Evolutionary conservation across 164 flowering plant genomes (phyloP).

Genomic region (Brasenia schreberi): DNA sequence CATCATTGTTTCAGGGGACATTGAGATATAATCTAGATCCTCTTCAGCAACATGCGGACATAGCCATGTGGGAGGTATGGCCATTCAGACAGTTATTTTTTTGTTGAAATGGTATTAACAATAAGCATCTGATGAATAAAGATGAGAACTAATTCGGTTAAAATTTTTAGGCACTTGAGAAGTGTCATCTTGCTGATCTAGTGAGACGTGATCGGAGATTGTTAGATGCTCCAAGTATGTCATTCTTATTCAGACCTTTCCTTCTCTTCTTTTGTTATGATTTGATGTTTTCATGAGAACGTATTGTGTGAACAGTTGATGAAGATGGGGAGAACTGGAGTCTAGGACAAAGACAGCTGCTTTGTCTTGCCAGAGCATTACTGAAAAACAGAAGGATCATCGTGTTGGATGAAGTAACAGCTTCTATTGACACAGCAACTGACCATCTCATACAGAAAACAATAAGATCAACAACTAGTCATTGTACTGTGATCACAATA

Average conservation of each 20-base stretch:
- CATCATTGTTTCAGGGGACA: constrained; percentile 68
- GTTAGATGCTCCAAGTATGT: constrained; percentile 66
- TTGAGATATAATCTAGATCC: constrained; percentile 78
- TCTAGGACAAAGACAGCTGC: constrained; percentile 76
- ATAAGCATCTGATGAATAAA: neutral
- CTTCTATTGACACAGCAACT: constrained; percentile 76
- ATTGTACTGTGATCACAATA: constrained; percentile 67
- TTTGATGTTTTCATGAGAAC: neutral
- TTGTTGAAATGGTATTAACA: neutral
- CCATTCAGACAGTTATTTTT: neutral
- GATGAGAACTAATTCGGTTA: neutral
- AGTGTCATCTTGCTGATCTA: constrained; percentile 46
- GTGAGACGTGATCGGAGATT: constrained; percentile 42
- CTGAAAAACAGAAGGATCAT: constrained; percentile 55
- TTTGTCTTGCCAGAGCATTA: constrained; percentile 64
- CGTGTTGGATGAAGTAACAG: constrained; percentile 84
- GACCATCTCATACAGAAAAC: constrained; percentile 64
- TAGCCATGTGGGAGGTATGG: constrained; percentile 69
- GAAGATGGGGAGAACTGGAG: constrained; percentile 93
- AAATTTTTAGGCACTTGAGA: constrained; percentile 37
- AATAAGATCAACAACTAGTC: constrained; percentile 47
- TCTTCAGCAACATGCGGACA: constrained; percentile 48
- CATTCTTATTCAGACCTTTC: neutral
- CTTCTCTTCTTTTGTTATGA: neutral
- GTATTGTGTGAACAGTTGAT: constrained; percentile 29